These are phyloP conservation scores for Trifolium repens DNA, from an alignment of 306 rosid genomes.

Conservation along the genomic window DNA sequence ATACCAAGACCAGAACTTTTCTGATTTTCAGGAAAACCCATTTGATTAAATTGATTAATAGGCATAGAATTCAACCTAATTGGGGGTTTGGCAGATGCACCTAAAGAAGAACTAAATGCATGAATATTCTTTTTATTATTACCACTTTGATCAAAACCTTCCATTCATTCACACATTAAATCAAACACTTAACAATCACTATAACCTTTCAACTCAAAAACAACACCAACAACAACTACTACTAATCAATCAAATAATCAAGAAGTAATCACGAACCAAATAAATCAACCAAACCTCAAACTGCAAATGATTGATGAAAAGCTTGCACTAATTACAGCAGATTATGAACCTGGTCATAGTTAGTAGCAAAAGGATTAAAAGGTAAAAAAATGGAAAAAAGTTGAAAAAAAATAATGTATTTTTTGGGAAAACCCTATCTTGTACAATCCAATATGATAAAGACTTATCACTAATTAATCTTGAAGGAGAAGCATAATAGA, in stretches of 20 bases:
- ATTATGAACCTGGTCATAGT: slow-evolving; percentile 42
- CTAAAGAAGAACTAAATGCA: slow-evolving; percentile 35
- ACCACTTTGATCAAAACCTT: slow-evolving; percentile 52
- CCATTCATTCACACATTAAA: slow-evolving; percentile 65
- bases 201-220: slow-evolving; percentile 24
- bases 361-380: slow-evolving; percentile 4
- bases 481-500: not conserved
- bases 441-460: slow-evolving; percentile 23
- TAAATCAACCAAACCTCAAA: not conserved
- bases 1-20: slow-evolving; percentile 51
- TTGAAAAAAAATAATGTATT: too few species aligned
- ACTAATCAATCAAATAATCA: slow-evolving; percentile 14
- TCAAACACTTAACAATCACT: slow-evolving; percentile 16
- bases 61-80: slow-evolving; percentile 48
- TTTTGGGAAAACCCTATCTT: slow-evolving; percentile 45
- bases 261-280: not conserved
- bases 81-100: slow-evolving; percentile 35
- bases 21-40: slow-evolving; percentile 60
- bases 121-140: slow-evolving; percentile 43
- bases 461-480: slow-evolving; percentile 21
- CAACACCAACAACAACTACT: not conserved
- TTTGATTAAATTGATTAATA: slow-evolving; percentile 42
- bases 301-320: slow-evolving; percentile 23
- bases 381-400: not conserved
- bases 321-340: slow-evolving; percentile 21